These are phyloP conservation scores for Circinella umbellata DNA, from an alignment of 371 early-diverging fungal species.

Conservation along the genomic window DNA sequence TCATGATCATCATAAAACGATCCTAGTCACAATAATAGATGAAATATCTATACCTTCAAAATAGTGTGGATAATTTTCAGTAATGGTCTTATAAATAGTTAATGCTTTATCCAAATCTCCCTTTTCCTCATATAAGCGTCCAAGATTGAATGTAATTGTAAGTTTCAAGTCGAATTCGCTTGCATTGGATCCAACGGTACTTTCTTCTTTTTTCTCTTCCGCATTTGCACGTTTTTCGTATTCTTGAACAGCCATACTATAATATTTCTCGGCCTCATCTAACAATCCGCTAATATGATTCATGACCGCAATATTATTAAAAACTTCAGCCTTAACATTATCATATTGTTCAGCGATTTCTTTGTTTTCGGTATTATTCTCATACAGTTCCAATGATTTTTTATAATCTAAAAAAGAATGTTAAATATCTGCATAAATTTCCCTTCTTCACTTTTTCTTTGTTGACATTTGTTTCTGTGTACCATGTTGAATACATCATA, in stretches of 20 bases:
- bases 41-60: slow-evolving; percentile 50
- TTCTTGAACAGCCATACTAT: slow-evolving; percentile 44
- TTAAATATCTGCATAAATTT: too few species aligned
- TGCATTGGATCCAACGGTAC: slow-evolving; percentile 9
- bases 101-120: slow-evolving; percentile 67
- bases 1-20: too few species aligned
- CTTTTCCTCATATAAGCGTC: slow-evolving; percentile 75
- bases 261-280: slow-evolving; percentile 39
- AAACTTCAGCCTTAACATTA: slow-evolving; percentile 67
- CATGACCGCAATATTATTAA: slow-evolving; percentile 84
- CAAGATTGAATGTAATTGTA: slow-evolving; percentile 85
- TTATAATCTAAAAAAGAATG: slow-evolving; percentile 36
- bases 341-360: slow-evolving; percentile 24
- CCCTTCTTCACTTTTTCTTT: too few species aligned
- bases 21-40: too few species aligned
- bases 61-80: slow-evolving; percentile 75
- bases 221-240: slow-evolving; percentile 21
- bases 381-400: slow-evolving; percentile 28
- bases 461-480: too few species aligned
- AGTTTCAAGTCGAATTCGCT: slow-evolving; percentile 31
- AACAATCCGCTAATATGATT: slow-evolving; percentile 50
- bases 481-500: neutral
- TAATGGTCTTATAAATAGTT: slow-evolving; percentile 65
- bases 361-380: slow-evolving; percentile 26
- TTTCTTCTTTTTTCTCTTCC: neutral